phyloP scores from a whole-genome alignment of 345 rosid species.

The Eucalyptus pauciflora region DNA sequence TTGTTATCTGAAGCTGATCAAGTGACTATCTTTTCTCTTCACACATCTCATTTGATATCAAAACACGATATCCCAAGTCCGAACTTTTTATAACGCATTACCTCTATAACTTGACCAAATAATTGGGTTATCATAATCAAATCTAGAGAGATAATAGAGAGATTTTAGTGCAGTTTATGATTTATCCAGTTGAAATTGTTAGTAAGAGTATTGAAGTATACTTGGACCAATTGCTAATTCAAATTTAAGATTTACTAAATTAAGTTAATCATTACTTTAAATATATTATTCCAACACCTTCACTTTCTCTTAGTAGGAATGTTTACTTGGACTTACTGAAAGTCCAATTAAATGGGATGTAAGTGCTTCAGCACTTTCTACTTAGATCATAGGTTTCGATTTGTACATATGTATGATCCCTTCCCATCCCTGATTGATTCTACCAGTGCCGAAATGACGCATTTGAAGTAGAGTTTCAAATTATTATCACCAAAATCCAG shows the following conservation, averaged over 20 bases:
- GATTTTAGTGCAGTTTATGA: neutral
- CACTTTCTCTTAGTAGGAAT: neutral
- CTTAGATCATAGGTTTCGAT: neutral
- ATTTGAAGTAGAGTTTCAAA: neutral
- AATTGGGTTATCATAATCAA: neutral
- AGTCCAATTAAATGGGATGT: neutral
- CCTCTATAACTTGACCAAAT: neutral
- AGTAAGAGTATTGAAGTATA: neutral
- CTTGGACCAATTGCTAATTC: neutral
- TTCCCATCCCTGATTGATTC: neutral
- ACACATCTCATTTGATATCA: neutral
- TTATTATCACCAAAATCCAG: neutral
- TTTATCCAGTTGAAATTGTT: neutral
- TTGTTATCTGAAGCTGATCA: neutral
- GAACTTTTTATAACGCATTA: too few species aligned
- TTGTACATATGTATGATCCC: neutral
- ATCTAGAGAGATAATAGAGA: neutral
- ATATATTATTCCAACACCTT: too few species aligned
- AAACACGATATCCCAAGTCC: neutral
- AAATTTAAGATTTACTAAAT: neutral
- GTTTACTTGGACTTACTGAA: neutral
- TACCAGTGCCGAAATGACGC: neutral
- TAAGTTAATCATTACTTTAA: neutral
- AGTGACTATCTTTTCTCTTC: neutral
- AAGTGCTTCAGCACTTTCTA: neutral